Conservation (phyloP, 2,329 filamentous ascomycete genomes). For the Xylaria digitata region DNA sequence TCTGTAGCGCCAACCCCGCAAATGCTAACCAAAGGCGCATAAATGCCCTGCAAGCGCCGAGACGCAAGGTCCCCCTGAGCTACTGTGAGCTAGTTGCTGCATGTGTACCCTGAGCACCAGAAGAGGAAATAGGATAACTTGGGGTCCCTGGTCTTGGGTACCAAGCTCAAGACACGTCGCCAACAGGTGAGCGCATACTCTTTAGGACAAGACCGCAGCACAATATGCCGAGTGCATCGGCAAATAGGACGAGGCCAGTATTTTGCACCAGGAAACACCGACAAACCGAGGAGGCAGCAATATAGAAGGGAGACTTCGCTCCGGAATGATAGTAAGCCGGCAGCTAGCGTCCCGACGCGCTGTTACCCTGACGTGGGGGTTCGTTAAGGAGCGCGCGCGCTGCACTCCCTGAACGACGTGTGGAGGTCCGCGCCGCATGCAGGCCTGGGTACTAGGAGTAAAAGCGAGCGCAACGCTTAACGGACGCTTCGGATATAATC, state of each 20-base stretch:
- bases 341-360: slow-evolving; percentile 25
- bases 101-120: not conserved
- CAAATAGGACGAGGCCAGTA: slow-evolving; percentile 5
- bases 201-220: slow-evolving; percentile 10
- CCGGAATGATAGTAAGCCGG: slow-evolving; percentile 30
- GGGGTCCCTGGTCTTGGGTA: not conserved
- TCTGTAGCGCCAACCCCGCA: slow-evolving; percentile 27
- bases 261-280: slow-evolving; percentile 4
- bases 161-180: slow-evolving; percentile 11
- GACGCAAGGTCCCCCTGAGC: slow-evolving; percentile 22
- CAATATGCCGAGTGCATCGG: slow-evolving; percentile 8
- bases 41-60: slow-evolving; percentile 27
- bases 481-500: slow-evolving; percentile 20
- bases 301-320: slow-evolving; percentile 11
- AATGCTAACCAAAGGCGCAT: slow-evolving; percentile 21
- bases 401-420: not conserved
- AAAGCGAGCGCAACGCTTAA: slow-evolving; percentile 5
- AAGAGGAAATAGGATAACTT: not conserved
- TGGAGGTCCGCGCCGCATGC: slow-evolving; percentile 24
- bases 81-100: too few relatives aligned
- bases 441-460: not conserved
- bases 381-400: not conserved
- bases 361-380: slow-evolving; percentile 31
- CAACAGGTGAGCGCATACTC: not conserved
- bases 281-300: slow-evolving; percentile 10